Percentiles rank a stretch among this genome's conserved stretches.
Evolutionary conservation across 2,329 filamentous ascomycete genomes (phyloP).

Genomic region (Dryadomyces quercus-mongolicae): DNA sequence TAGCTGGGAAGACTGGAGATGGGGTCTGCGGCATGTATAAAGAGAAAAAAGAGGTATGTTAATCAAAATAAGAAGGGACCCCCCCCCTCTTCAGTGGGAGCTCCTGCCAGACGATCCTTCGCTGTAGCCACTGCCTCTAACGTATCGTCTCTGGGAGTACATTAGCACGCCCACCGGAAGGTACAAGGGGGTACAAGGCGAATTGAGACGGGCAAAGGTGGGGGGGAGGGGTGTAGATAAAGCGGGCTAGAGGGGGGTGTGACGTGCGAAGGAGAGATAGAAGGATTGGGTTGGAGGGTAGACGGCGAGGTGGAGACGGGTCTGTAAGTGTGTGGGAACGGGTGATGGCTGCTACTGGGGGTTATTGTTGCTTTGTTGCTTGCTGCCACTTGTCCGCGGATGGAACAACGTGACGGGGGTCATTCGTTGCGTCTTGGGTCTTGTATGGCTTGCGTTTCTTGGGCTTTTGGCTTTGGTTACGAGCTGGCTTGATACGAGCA

Average conservation of each 20-base stretch:
- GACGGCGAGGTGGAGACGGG: background rate
- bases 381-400: background rate
- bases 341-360: background rate
- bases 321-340: background rate
- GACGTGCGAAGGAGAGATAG: background rate
- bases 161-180: constrained; percentile 5
- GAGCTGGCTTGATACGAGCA: background rate
- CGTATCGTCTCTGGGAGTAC: constrained; percentile 4
- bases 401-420: background rate
- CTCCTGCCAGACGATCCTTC: constrained; percentile 11
- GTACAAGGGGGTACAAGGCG: constrained; percentile 12
- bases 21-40: constrained; percentile 7
- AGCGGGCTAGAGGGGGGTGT: background rate
- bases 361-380: background rate
- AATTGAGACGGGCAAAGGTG: constrained; percentile 7
- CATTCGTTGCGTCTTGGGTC: background rate
- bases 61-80: constrained; percentile 7
- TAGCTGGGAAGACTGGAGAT: constrained; percentile 9
- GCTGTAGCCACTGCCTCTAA: constrained; percentile 5
- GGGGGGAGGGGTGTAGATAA: constrained; percentile 2
- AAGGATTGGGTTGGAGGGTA: background rate
- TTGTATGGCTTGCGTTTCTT: background rate
- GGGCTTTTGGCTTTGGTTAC: background rate
- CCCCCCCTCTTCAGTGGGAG: background rate
- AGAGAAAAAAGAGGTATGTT: constrained; percentile 7